Evolutionary conservation across 106 monocot species (phyloP).

Genomic region (Dendrobium huoshanense): DNA sequence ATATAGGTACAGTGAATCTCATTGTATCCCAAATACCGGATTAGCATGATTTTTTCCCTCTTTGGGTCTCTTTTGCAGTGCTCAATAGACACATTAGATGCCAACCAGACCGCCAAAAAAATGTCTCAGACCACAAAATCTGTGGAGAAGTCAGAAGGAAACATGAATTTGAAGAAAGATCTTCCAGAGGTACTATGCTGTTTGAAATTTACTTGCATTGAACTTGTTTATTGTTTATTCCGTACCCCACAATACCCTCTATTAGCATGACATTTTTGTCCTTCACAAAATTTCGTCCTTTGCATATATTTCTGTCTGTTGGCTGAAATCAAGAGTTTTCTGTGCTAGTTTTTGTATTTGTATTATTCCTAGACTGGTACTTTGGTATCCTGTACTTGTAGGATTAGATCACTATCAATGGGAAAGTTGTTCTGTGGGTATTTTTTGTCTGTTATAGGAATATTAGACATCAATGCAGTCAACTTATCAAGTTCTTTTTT

Average conservation of each 20-base stretch:
- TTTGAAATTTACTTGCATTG: background rate
- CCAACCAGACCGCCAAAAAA: constrained; percentile 25
- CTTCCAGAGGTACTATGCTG: constrained; percentile 25
- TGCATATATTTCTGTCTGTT: background rate
- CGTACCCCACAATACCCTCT: background rate
- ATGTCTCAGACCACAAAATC: constrained; percentile 11
- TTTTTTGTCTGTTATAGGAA: background rate
- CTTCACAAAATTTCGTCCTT: background rate
- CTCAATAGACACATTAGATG: constrained; percentile 23
- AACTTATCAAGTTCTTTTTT: too few relatives aligned
- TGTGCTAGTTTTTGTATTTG: background rate
- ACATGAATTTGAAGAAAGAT: constrained; percentile 15
- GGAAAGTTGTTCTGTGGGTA: too few relatives aligned
- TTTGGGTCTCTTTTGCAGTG: constrained; percentile 20
- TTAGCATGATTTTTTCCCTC: background rate
- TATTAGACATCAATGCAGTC: background rate
- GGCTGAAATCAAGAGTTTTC: background rate
- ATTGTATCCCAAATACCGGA: background rate
- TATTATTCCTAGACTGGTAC: background rate
- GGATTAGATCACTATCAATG: too few relatives aligned
- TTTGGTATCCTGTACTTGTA: background rate
- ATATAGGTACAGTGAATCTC: background rate
- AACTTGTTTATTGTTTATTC: background rate
- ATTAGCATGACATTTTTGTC: background rate
- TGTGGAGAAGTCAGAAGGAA: constrained; percentile 21